Conservation (phyloP, 176 grass and related monocot genomes). For the Oryza punctata region DNA sequence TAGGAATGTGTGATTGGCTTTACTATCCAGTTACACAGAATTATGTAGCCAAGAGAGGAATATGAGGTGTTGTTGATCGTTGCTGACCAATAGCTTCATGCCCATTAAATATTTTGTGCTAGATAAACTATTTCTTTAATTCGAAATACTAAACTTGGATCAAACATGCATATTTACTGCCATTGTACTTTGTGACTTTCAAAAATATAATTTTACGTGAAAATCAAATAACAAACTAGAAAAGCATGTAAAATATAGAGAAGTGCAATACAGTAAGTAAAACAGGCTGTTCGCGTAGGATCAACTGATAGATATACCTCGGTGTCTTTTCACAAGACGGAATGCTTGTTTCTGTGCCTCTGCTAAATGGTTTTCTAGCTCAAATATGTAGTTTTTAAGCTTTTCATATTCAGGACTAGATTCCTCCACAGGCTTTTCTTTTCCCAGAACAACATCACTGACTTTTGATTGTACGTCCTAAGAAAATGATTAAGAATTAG, state of each 20-base stretch:
- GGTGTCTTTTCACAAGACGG: conserved; percentile 97
- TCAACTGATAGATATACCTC: conserved; percentile 54
- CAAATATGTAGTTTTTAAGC: conserved; percentile 94
- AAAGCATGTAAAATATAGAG: background rate
- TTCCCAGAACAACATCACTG: conserved; percentile 94
- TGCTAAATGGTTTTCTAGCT: conserved; percentile 89
- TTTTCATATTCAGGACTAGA: conserved; percentile 97
- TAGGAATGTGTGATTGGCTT: conserved; percentile 28
- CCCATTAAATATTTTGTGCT: conserved; percentile 6
- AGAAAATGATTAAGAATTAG: background rate
- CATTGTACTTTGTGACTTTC: background rate
- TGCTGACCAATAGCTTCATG: background rate
- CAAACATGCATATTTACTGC: background rate
- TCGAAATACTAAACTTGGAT: background rate
- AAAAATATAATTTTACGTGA: background rate
- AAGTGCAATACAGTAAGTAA: background rate
- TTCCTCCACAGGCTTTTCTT: conserved; percentile 98
- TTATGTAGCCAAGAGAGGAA: conserved; percentile 24
- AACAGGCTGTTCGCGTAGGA: background rate
- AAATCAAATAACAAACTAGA: conserved; percentile 1
- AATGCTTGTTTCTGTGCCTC: conserved; percentile 98
- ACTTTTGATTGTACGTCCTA: conserved; percentile 95
- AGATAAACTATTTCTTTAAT: background rate
- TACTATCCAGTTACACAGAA: conserved; percentile 31
- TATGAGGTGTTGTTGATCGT: conserved; percentile 1